These are phyloP conservation scores for Xylariaceae sp. DNA, from an alignment of 2,329 filamentous ascomycete genomes.

Conservation along the genomic window DNA sequence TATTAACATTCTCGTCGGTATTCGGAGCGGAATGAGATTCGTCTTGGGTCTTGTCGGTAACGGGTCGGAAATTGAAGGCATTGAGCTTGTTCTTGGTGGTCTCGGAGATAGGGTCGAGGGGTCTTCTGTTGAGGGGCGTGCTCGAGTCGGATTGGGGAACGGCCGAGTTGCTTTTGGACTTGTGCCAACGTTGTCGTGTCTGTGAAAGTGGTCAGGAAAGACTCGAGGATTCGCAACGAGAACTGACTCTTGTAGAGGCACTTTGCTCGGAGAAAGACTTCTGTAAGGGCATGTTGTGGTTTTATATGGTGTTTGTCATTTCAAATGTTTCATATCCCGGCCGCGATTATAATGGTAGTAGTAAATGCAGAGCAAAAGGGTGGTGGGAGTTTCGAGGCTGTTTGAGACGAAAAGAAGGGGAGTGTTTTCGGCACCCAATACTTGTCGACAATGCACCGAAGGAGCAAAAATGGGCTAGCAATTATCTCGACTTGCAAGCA, in stretches of 20 bases:
- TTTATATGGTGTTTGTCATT: conserved; percentile 15
- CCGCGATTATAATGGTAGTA: background rate
- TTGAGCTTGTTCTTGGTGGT: conserved; percentile 58
- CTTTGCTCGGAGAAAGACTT: conserved; percentile 38
- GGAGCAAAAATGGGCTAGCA: background rate
- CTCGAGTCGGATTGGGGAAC: conserved; percentile 30
- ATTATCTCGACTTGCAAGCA: background rate
- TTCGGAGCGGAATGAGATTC: background rate
- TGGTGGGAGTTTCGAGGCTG: no score
- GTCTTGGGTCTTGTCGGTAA: conserved; percentile 18
- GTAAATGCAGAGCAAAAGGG: background rate
- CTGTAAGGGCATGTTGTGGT: conserved; percentile 33
- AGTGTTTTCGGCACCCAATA: conserved; percentile 1
- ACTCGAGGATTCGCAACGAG: background rate
- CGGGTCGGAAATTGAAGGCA: conserved; percentile 49
- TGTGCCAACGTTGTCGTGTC: conserved; percentile 43
- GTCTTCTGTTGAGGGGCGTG: conserved; percentile 22
- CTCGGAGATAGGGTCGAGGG: conserved; percentile 49
- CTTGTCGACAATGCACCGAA: background rate
- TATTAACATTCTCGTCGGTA: no score
- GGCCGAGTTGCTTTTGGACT: conserved; percentile 48
- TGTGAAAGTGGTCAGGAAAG: conserved; percentile 3
- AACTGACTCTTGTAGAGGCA: conserved; percentile 25
- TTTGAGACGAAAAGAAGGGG: no score
- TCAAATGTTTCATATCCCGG: conserved; percentile 5